Evolutionary conservation across 2,329 filamentous ascomycete species (phyloP), one percentile per base, ranked within the genome.

Genomic region (Botrytis sinoallii): DNA sequence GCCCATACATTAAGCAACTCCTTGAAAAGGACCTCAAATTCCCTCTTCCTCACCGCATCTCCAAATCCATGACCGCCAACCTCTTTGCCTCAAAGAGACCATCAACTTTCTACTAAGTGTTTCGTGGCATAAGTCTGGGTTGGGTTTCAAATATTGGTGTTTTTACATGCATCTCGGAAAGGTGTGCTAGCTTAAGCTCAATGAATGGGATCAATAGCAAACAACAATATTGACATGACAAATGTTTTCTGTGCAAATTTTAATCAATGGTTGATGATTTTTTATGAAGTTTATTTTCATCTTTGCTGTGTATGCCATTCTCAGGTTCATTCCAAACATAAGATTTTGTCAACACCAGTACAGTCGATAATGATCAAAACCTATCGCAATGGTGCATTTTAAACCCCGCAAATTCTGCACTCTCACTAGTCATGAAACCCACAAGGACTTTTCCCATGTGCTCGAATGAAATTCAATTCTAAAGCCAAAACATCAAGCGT

Each of bases 1-100:
- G 96, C 85, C 95, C 96, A 80, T 99, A 99, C 92, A 97, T 99
- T 90, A 97, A 95, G 90, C 96, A 99, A 89, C 93, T 99, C 85
- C 87, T 97, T 84, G 87, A 89, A 86, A 98, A 98, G 92, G 85
- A 90, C 86, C 93, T 99, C 86, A 93, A 92, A 87, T 99, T 99
- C 93, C 96, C 96, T 85, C 93, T 99, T 81, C 96, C 96, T 84
- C 96, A 99, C 91, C 96, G 97, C 83, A 87, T 95, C 83, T 89
- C 91, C 88, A 95, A 94, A 88, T 88, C 89, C 86, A 86, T 85
- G 85, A 90, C 88, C 88, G 93, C 92, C 89, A 97, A 97, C 91
- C 84, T 98, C 85, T 99, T 97, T 89, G 90, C 92, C 84, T 91
- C 94, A 84, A 93, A 90, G 87, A 92, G 96, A 87, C 96, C 96